These are phyloP conservation scores for Quercus cerris DNA, from an alignment of 306 rosid genomes.

Conservation along the genomic window DNA sequence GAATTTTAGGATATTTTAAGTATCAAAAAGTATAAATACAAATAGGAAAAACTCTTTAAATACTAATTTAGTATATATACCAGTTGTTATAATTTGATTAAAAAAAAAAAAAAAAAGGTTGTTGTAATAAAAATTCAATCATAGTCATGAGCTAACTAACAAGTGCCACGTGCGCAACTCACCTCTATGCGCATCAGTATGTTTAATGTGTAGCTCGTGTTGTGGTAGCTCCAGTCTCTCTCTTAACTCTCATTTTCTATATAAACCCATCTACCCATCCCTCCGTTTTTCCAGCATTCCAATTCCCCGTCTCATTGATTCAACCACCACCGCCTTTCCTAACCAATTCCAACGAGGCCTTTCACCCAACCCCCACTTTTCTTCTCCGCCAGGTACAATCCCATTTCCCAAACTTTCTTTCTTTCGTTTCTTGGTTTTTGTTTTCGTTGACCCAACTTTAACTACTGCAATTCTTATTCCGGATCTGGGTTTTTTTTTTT, in stretches of 20 bases:
- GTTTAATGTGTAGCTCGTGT: not conserved
- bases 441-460: not conserved
- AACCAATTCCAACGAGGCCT: not conserved
- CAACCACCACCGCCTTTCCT: not conserved
- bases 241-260: conserved; percentile 9
- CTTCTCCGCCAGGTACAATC: conserved; percentile 21
- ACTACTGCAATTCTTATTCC: not conserved
- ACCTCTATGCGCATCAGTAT: not conserved
- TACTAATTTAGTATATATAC: no score
- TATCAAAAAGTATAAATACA: no score
- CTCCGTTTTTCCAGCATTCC: conserved; percentile 16
- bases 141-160: conserved; percentile 47
- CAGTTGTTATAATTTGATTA: no score
- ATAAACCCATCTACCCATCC: conserved; percentile 11
- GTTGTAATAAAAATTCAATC: not conserved
- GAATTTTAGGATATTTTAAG: no score
- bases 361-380: not conserved
- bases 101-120: not conserved
- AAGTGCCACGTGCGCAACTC: conserved; percentile 56
- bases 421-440: not conserved
- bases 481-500: conserved; percentile 6
- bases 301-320: not conserved
- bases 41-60: no score
- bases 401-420: not conserved
- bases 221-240: conserved; percentile 20